Base-by-base conservation (phyloP, 169 alveolate species). In the Plasmodium inui region DNA sequence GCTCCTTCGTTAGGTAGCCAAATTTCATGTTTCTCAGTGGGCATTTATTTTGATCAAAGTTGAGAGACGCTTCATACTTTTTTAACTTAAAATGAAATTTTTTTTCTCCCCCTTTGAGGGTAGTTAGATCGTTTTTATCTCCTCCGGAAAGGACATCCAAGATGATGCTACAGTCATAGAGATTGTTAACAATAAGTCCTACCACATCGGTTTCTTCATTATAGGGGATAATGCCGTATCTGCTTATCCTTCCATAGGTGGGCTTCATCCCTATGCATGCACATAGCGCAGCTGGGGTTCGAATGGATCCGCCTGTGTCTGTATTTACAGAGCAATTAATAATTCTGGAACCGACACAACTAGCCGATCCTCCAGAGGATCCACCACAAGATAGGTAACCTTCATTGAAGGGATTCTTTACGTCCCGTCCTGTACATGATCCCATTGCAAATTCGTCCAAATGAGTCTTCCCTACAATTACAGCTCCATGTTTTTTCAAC, bases 361-460 rank as follows among this genome's bases (percentile, higher is more conserved):
- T 93, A 17, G 97, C 96, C 37, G 97, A 90, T 30, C 97, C 97
- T n/a, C 97, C 97, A 9, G 97, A 96, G 2, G 97, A 96, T 1
- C 97, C 97, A 76, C 97, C 97, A 76, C 93, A 86, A 39, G 96
- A 88, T 19, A 92, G 30, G 37, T 70, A 57, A 7, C 74, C 55
- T 73, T 70, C 93, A 55, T 93, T 79, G 83, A 50, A 92, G 19
- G 97, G 96, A 82, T 95, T 96, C 19, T 78, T 67, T 30, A 92
- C 96, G 0, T 41, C 81, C 22, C 10, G 0, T 6, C 71, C 74
- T 34, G 97, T 96, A 12, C 92, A 70, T 7, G 97, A 84, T 0
- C 97, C 97, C 84, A 96, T 95, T 9, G 96, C 97, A 83, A 96
- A 96, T 71, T 95, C 96, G 92, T 96, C 94, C 84, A 96, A 57